Conservation (phyloP, 2,329 filamentous ascomycete genomes). For the Hirsutella rhossiliensis region DNA sequence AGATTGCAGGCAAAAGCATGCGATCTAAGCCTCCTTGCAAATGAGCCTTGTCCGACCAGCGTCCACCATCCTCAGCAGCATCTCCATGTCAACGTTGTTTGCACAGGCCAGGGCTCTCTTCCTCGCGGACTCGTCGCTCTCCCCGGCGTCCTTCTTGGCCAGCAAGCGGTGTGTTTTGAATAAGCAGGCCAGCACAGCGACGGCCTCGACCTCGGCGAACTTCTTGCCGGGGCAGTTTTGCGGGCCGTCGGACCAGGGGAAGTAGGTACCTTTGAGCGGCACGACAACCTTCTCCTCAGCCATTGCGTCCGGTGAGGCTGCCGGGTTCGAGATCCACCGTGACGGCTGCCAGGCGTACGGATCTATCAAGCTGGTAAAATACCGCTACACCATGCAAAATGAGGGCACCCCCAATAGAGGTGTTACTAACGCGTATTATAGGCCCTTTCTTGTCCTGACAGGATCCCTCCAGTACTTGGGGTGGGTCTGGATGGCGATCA, state of each 20-base stretch:
- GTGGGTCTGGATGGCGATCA: not conserved
- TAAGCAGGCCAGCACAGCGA: not conserved
- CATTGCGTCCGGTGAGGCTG: not conserved
- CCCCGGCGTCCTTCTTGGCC: not conserved
- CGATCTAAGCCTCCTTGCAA: not conserved
- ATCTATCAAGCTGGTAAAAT: too few relatives aligned
- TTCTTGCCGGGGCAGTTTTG: not conserved
- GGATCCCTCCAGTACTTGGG: not conserved
- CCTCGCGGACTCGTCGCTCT: not conserved
- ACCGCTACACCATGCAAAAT: too few relatives aligned
- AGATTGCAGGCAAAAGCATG: too few relatives aligned
- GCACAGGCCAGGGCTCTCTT: not conserved
- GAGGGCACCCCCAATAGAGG: too few relatives aligned
- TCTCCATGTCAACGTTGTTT: not conserved
- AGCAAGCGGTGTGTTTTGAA: not conserved
- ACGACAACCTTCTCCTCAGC: not conserved
- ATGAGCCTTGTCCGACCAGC: not conserved
- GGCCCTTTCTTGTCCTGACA: too few relatives aligned
- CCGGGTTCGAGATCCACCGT: not conserved
- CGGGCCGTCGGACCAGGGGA: not conserved
- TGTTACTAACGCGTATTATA: too few relatives aligned
- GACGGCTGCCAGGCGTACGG: not conserved
- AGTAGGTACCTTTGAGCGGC: not conserved
- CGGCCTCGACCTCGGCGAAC: not conserved
- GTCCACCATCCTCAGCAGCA: not conserved